A percentile compares a stretch with the other conserved stretches of the same genome.
Conservation (phyloP, 75 land plant genomes). For the Picea sitchensis region DNA sequence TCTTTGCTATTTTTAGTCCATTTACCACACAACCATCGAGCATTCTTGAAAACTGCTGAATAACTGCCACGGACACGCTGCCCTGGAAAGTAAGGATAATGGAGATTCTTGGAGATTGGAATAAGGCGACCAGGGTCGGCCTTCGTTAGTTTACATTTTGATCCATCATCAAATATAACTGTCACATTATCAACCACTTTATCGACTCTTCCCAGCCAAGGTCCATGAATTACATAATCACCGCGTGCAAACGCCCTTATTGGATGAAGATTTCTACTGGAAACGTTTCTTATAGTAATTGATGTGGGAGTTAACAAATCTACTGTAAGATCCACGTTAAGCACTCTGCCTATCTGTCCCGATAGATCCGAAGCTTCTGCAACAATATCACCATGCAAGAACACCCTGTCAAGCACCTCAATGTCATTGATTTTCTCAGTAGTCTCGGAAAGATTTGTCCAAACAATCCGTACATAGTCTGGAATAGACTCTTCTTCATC, state of each 20-base stretch:
- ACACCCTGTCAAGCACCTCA: constrained; percentile 65
- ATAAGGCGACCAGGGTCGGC: constrained; percentile 71
- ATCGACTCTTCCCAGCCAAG: constrained; percentile 95
- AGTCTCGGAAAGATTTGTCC: constrained; percentile 66
- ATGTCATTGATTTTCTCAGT: constrained; percentile 45
- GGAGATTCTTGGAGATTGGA: constrained; percentile 38
- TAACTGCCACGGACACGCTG: constrained; percentile 75
- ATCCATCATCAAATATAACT: constrained; percentile 89
- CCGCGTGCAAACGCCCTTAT: constrained; percentile 65
- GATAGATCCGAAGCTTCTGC: constrained; percentile 67
- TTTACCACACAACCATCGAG: constrained; percentile 74
- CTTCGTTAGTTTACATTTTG: constrained; percentile 69
- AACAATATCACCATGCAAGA: constrained; percentile 86
- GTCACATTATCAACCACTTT: constrained; percentile 88
- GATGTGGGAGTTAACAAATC: constrained; percentile 60
- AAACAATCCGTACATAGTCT: constrained; percentile 50
- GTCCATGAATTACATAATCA: constrained; percentile 78
- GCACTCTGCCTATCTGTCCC: constrained; percentile 83
- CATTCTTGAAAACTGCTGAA: constrained; percentile 70
- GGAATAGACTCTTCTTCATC: constrained; percentile 33
- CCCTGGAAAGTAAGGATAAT: constrained; percentile 84
- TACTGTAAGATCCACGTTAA: constrained; percentile 57
- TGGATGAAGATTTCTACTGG: constrained; percentile 54
- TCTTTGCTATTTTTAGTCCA: constrained; percentile 87
- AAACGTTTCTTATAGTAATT: constrained; percentile 39